Percentiles rank a stretch among this genome's conserved stretches.
phyloP scores from a whole-genome alignment of 192 early-diverging fungal genomes.

The Funneliformis mosseae region DNA sequence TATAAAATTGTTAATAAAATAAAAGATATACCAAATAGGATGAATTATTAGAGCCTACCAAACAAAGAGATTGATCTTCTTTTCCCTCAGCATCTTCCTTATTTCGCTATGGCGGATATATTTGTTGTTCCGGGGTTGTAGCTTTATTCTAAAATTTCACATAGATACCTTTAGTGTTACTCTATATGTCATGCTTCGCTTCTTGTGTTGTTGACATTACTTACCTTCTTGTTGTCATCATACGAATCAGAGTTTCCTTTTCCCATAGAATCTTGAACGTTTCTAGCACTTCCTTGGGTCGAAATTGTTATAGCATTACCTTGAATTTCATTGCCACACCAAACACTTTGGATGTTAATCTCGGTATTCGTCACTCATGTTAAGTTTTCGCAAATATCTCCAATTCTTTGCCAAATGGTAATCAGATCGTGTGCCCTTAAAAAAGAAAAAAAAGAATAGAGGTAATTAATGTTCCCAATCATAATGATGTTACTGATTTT shows the following conservation, averaged over 20 bases:
- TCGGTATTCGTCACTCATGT: background rate
- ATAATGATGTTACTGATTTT: background rate
- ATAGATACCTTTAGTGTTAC: too few relatives aligned
- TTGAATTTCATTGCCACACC: conserved; percentile 13
- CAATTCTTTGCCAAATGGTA: conserved; percentile 12
- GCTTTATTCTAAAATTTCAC: too few relatives aligned
- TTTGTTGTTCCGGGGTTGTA: too few relatives aligned
- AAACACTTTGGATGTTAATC: conserved; percentile 18
- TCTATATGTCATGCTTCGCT: too few relatives aligned
- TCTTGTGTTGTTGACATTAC: too few relatives aligned
- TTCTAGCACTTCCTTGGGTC: background rate
- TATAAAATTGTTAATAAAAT: too few relatives aligned
- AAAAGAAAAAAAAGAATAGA: background rate
- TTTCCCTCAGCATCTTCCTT: too few relatives aligned
- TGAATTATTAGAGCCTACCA: too few relatives aligned
- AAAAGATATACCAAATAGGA: too few relatives aligned
- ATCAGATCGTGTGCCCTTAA: conserved; percentile 1
- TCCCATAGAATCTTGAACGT: conserved; percentile 22
- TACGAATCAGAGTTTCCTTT: conserved; percentile 13
- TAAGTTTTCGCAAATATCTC: background rate
- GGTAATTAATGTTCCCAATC: conserved; percentile 8
- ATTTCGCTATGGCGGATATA: too few relatives aligned
- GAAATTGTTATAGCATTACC: conserved; percentile 1
- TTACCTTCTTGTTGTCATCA: background rate
- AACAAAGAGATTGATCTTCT: too few relatives aligned